These are phyloP conservation scores for Eruca vesicaria DNA, from an alignment of 441 rosid genomes.

Conservation along the genomic window DNA sequence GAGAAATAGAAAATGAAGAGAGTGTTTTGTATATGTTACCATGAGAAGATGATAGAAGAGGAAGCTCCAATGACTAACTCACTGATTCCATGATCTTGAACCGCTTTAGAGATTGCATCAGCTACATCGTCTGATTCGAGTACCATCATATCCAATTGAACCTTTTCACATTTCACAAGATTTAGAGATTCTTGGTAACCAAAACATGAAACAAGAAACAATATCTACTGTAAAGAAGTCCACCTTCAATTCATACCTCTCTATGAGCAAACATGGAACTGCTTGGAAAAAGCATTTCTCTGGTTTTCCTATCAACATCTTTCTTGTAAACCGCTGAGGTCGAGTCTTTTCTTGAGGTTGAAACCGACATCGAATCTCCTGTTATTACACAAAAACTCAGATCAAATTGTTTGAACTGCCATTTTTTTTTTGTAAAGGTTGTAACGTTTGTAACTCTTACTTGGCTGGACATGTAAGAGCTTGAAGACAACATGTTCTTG, in stretches of 20 bases:
- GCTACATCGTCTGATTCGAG: slow-evolving; percentile 78
- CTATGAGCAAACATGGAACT: slow-evolving; percentile 34
- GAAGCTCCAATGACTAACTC: slow-evolving; percentile 89
- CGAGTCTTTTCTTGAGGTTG: not conserved
- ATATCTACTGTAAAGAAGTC: not conserved
- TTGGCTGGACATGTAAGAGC: slow-evolving; percentile 73
- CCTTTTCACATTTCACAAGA: slow-evolving; percentile 42
- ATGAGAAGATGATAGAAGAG: slow-evolving; percentile 54
- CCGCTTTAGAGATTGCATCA: slow-evolving; percentile 68
- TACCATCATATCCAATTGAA: slow-evolving; percentile 52
- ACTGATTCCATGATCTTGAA: slow-evolving; percentile 48
- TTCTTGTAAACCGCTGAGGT: slow-evolving; percentile 27
- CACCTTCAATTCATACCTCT: slow-evolving; percentile 19
- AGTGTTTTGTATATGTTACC: slow-evolving; percentile 42
- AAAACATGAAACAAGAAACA: not conserved
- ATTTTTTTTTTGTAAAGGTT: not conserved
- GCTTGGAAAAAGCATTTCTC: slow-evolving; percentile 38
- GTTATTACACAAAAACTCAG: not conserved
- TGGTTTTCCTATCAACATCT: slow-evolving; percentile 36
- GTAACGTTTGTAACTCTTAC: slow-evolving; percentile 31
- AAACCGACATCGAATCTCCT: slow-evolving; percentile 25
- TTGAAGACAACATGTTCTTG: slow-evolving; percentile 59
- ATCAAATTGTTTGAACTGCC: not conserved
- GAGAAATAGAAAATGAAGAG: not conserved
- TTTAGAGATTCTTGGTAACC: slow-evolving; percentile 12